Percentiles rank a stretch among this genome's conserved stretches.
Conservation (phyloP, 2,329 filamentous ascomycete genomes). For the Diplodia mutila region DNA sequence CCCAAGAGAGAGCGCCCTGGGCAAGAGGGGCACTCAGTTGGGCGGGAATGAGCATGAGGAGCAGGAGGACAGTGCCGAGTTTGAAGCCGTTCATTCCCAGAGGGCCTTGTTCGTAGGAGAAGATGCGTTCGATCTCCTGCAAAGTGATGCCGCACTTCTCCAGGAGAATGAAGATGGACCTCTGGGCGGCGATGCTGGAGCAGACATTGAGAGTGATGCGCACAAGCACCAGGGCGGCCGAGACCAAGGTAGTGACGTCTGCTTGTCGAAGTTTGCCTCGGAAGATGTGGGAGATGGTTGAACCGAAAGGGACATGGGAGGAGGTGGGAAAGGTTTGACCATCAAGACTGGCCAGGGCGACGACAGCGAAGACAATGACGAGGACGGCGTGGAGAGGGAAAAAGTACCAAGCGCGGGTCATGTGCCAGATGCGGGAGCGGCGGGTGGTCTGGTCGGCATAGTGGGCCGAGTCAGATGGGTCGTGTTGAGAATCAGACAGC, state of each 20-base stretch:
- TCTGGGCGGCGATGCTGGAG: not conserved
- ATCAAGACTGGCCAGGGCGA: not conserved
- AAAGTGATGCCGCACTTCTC: constrained; percentile 20
- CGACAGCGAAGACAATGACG: constrained; percentile 1
- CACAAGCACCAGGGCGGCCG: constrained; percentile 17
- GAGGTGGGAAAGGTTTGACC: constrained; percentile 9
- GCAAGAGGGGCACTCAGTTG: constrained; percentile 17
- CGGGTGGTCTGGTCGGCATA: not conserved
- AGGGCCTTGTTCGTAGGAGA: constrained; percentile 9
- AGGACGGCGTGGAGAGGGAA: constrained; percentile 5
- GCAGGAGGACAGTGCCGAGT: not conserved
- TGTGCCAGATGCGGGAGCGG: not conserved
- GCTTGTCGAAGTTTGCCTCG: constrained; percentile 7
- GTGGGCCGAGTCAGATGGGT: not conserved
- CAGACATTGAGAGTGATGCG: constrained; percentile 21
- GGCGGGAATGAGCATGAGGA: constrained; percentile 20
- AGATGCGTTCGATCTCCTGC: constrained; percentile 15
- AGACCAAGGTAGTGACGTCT: constrained; percentile 20
- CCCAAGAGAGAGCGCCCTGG: constrained; percentile 8
- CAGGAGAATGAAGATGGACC: constrained; percentile 19
- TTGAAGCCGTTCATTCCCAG: constrained; percentile 4
- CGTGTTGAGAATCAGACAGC: not conserved
- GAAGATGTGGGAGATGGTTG: constrained; percentile 4
- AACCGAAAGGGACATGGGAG: not conserved
- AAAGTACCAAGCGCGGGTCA: constrained; percentile 18